A percentile compares a stretch with the other conserved stretches of the same genome.
These are phyloP conservation scores for Candida manassasensis DNA, from an alignment of 805 yeast genomes.

Conservation along the genomic window DNA sequence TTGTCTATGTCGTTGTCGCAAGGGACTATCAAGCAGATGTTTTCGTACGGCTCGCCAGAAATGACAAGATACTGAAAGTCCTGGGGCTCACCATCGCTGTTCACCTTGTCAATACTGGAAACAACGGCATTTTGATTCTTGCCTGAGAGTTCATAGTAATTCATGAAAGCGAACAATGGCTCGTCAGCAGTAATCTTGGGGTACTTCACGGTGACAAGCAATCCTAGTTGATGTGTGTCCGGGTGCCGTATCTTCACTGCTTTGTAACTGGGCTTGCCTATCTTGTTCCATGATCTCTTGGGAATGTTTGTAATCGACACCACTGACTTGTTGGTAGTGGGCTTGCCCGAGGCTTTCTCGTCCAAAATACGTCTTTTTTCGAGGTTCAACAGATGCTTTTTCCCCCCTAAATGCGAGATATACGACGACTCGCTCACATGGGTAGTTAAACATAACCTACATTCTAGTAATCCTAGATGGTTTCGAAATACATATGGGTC, in stretches of 20 bases:
- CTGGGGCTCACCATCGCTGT: slow-evolving; percentile 21
- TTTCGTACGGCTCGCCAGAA: slow-evolving; percentile 89
- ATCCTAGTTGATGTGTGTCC: slow-evolving; percentile 53
- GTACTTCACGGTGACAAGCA: slow-evolving; percentile 56
- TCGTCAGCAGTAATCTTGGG: slow-evolving; percentile 44
- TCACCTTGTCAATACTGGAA: slow-evolving; percentile 14
- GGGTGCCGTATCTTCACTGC: slow-evolving; percentile 67
- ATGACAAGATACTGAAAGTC: slow-evolving; percentile 67
- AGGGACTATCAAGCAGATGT: slow-evolving; percentile 72
- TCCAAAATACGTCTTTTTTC: slow-evolving; percentile 48
- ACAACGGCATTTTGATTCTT: slow-evolving; percentile 37
- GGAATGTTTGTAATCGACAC: slow-evolving; percentile 33
- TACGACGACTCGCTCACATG: slow-evolving; percentile 80
- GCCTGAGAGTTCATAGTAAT: slow-evolving; percentile 57
- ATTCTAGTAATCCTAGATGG: slow-evolving; percentile 80
- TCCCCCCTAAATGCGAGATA: slow-evolving; percentile 78
- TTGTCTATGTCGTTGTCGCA: slow-evolving; percentile 47
- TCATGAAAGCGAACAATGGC: slow-evolving; percentile 74
- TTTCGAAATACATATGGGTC: slow-evolving; percentile 86
- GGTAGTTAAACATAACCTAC: slow-evolving; percentile 77
- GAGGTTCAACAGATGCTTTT: slow-evolving; percentile 72
- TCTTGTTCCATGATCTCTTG: slow-evolving; percentile 49
- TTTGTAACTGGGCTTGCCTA: slow-evolving; percentile 72
- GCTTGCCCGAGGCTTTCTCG: slow-evolving; percentile 23
- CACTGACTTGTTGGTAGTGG: slow-evolving; percentile 8